Percentiles rank a stretch among this genome's conserved stretches.
Conservation (phyloP, 2,329 filamentous ascomycete genomes). For the Exophiala sp. region DNA sequence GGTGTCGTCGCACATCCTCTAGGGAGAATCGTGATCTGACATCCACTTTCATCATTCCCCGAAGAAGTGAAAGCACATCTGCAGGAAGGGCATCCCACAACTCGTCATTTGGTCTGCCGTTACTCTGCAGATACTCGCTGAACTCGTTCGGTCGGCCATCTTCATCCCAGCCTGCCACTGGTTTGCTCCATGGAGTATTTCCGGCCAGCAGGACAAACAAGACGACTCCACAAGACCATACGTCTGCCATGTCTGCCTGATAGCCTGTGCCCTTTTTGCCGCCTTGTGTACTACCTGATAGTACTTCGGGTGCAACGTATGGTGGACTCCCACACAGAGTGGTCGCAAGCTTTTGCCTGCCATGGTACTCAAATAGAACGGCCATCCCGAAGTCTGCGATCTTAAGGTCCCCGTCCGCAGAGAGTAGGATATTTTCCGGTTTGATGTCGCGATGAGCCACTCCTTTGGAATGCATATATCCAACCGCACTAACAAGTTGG, state of each 20-base stretch:
- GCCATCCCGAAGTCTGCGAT: constrained; percentile 96
- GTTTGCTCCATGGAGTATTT: constrained; percentile 97
- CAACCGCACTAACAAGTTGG: constrained; percentile 82
- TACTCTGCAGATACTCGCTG: constrained; percentile 72
- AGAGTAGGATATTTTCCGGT: constrained; percentile 91
- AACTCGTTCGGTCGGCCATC: constrained; percentile 62
- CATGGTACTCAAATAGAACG: constrained; percentile 85
- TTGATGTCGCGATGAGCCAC: constrained; percentile 89
- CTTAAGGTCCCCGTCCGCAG: constrained; percentile 78
- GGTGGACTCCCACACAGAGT: constrained; percentile 94
- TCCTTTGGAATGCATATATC: constrained; percentile 93
- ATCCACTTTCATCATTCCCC: constrained; percentile 88
- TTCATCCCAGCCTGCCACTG: constrained; percentile 60
- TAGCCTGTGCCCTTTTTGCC: constrained; percentile 44
- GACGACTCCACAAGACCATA: constrained; percentile 98
- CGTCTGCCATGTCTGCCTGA: constrained; percentile 71
- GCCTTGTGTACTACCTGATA: constrained; percentile 49
- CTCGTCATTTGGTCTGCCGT: constrained; percentile 75
- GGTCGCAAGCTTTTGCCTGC: constrained; percentile 70
- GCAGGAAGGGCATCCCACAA: constrained; percentile 74
- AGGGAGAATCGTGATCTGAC: constrained; percentile 72
- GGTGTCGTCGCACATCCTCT: constrained; percentile 78
- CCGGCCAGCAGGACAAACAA: constrained; percentile 90
- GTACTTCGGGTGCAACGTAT: constrained; percentile 93
- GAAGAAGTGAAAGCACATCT: constrained; percentile 70